phyloP scores from a whole-genome alignment of 306 rosid species.

The Begonia fuchsioides region DNA sequence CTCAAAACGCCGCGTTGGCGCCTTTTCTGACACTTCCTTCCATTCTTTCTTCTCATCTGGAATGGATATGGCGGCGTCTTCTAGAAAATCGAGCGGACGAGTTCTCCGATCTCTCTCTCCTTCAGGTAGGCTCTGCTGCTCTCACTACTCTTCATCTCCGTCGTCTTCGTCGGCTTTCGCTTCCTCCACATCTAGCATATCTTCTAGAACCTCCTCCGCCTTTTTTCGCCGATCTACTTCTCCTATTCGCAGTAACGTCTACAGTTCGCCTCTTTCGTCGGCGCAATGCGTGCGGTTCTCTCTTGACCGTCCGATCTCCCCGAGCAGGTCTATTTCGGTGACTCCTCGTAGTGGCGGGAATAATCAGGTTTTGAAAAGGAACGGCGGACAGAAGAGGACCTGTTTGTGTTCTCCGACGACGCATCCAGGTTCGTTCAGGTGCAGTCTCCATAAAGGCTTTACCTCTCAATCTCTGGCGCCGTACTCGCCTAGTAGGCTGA shows the following conservation, averaged over 20 bases:
- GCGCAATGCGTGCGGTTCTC: conserved; percentile 54
- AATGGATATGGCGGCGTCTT: conserved; percentile 25
- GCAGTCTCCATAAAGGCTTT: conserved; percentile 36
- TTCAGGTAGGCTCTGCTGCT: conserved; percentile 9
- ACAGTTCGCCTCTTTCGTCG: conserved; percentile 8
- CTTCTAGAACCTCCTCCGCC: conserved; percentile 23
- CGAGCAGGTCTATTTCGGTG: conserved; percentile 48
- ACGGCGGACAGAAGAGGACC: conserved; percentile 3
- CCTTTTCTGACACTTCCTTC: too few relatives aligned
- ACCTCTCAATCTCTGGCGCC: conserved; percentile 12
- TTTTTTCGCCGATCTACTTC: conserved; percentile 57
- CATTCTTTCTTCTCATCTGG: neutral
- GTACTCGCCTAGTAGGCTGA: conserved; percentile 27
- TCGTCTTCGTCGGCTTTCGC: conserved; percentile 43
- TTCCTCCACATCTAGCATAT: conserved; percentile 46
- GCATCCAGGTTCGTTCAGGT: conserved; percentile 55
- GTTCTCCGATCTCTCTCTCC: conserved; percentile 45
- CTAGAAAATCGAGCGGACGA: conserved; percentile 46
- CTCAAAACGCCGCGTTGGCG: neutral
- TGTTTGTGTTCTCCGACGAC: conserved; percentile 48
- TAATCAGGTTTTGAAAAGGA: neutral
- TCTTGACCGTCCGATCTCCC: conserved; percentile 61
- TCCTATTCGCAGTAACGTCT: conserved; percentile 62
- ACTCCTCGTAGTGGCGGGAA: conserved; percentile 17
- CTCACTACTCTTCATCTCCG: conserved; percentile 10